Conservation (phyloP, 306 rosid genomes). For the Chamaecrista fasciculata region DNA sequence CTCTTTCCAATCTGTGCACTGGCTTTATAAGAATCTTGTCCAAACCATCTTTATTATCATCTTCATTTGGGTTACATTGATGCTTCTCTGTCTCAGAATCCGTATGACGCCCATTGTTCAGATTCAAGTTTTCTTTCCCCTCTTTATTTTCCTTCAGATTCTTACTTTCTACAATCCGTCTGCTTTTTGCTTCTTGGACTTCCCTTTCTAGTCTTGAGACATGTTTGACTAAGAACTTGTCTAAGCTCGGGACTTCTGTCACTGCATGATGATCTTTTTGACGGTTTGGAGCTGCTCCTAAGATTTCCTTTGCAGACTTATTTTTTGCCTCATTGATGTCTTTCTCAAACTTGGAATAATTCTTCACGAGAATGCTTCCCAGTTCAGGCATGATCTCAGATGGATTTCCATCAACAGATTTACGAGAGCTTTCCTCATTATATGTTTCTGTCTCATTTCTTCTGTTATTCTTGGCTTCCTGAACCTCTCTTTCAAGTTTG, state of each 20-base stretch:
- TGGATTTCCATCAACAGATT: slow-evolving; percentile 31
- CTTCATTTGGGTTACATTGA: not conserved
- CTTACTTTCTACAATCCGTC: slow-evolving; percentile 35
- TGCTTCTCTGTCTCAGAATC: slow-evolving; percentile 30
- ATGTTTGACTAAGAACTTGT: slow-evolving; percentile 74
- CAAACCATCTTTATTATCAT: slow-evolving; percentile 43
- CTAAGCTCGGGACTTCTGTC: slow-evolving; percentile 65
- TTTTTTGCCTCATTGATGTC: slow-evolving; percentile 46
- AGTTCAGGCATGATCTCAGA: slow-evolving; percentile 43
- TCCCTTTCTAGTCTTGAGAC: slow-evolving; percentile 81
- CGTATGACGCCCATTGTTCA: slow-evolving; percentile 11
- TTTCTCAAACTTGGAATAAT: slow-evolving; percentile 45
- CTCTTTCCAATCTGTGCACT: slow-evolving; percentile 64
- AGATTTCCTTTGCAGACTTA: slow-evolving; percentile 31
- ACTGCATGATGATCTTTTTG: slow-evolving; percentile 45
- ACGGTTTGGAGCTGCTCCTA: slow-evolving; percentile 32
- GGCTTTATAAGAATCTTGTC: slow-evolving; percentile 68
- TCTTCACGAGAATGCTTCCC: slow-evolving; percentile 55
- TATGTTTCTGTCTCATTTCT: slow-evolving; percentile 43
- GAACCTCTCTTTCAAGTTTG: slow-evolving; percentile 82
- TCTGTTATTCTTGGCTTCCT: slow-evolving; percentile 66
- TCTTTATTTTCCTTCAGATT: slow-evolving; percentile 30
- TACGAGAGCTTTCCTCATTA: slow-evolving; percentile 29
- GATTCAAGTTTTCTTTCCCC: slow-evolving; percentile 60
- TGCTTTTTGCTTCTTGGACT: slow-evolving; percentile 76